Evolutionary conservation across 2,329 filamentous ascomycete species (phyloP), one percentile per base, ranked within the genome.

Genomic region (Hypoxylon sp.): DNA sequence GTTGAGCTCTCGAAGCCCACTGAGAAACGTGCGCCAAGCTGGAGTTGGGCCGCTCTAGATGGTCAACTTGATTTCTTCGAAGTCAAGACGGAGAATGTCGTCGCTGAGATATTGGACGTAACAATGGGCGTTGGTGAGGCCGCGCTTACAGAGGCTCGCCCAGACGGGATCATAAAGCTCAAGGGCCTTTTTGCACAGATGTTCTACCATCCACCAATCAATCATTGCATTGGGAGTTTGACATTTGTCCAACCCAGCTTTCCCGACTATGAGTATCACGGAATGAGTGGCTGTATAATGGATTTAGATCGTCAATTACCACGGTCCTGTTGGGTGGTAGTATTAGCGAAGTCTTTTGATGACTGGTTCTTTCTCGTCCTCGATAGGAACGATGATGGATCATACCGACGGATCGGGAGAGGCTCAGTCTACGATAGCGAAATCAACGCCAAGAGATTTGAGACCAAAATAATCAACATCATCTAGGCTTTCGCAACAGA

Each of bases 11-110:
- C 56, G 1, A 34, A 23, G 9, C 64, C 71, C 3, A 53, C 38
- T 6, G 11, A 34, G 36, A 61, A 36, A 17, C 71, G 71, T 5
- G 69, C 65, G 6, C 71, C 71, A 3, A 73, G 71, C 30, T 73
- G 71, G 71, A 72, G 69, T 41, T 73, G 71, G 69, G 69, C 69
- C 5, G 38, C 65, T 2, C 43, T 73, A 13, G 69, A 73, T 13
- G 71, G 71, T 7, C 64, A 67, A 5, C 53, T 72, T 30, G 65
- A 70, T 30, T 70, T 72, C 23, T 72, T 60, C 61, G 61, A 67
- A 4, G 63, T 59, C 1, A 58, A 60, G 14, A 66, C 52, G 2
- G 25, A n/a, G 1, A 43, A 28, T 2, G 57, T 58, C 17, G 53
- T 63, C 7, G 57, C 61, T 10, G 65, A 70, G 17, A 51, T 64